Evolutionary conservation across 257 asterid species (phyloP).

Genomic region (Jacaranda copaia): DNA sequence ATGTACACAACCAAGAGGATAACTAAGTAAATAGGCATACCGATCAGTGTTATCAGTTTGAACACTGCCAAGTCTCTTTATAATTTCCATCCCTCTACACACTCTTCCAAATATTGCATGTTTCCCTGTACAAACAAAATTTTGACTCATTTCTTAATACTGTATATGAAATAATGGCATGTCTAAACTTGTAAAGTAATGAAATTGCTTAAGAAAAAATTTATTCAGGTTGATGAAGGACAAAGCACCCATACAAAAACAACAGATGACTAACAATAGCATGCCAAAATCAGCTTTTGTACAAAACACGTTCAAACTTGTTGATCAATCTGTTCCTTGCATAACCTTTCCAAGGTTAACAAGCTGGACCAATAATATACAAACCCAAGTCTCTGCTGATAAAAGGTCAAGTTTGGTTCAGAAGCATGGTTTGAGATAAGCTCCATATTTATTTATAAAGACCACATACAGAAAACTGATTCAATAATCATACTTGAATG

Average conservation of each 20-base stretch:
- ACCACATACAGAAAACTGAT: conserved; percentile 8
- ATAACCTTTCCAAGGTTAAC: conserved; percentile 3
- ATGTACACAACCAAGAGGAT: not conserved
- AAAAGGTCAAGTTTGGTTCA: conserved; percentile 20
- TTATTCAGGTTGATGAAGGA: not conserved
- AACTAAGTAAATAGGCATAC: conserved; percentile 42
- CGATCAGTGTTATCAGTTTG: conserved; percentile 96
- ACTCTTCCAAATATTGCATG: conserved; percentile 97
- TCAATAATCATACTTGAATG: not conserved
- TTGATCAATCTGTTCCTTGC: not conserved
- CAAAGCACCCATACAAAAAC: not conserved
- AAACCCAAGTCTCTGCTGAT: conserved; percentile 16
- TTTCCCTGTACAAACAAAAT: conserved; percentile 61
- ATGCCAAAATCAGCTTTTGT: not conserved
- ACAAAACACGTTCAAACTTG: not conserved
- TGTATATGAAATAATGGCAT: conserved; percentile 4
- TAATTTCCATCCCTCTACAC: conserved; percentile 93
- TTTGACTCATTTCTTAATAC: conserved; percentile 22
- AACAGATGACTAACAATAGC: not conserved
- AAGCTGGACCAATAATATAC: not conserved
- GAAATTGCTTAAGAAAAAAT: not conserved
- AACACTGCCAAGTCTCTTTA: conserved; percentile 96
- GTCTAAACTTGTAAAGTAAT: not conserved
- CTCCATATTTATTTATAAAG: not conserved
- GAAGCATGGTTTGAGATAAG: conserved; percentile 11